A percentile compares a stretch with the other conserved stretches of the same genome.
These are phyloP conservation scores for Botrytis aclada DNA, from an alignment of 2,329 filamentous ascomycete species.

Conservation along the genomic window DNA sequence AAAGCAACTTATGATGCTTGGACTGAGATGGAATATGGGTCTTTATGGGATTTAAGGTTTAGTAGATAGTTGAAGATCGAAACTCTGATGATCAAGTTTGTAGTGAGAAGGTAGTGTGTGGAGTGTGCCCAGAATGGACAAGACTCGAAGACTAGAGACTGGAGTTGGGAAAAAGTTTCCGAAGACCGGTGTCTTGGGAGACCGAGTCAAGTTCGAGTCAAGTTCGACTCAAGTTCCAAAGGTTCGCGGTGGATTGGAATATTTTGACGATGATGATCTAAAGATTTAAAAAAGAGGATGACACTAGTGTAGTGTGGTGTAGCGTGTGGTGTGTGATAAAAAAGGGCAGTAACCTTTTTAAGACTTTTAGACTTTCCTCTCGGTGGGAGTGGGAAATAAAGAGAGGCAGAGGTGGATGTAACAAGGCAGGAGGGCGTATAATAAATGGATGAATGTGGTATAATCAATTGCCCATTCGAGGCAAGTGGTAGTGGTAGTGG, in stretches of 20 bases:
- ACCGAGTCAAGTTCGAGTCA: neutral
- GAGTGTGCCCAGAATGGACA: neutral
- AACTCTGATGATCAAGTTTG: neutral
- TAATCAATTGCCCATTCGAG: neutral
- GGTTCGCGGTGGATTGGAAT: neutral
- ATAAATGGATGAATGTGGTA: neutral
- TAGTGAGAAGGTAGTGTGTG: neutral
- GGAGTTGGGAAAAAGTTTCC: neutral
- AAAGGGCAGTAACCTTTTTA: neutral
- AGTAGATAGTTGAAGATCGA: neutral
- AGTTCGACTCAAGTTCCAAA: neutral
- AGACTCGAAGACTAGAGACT: neutral
- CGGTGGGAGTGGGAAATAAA: neutral
- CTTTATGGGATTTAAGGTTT: neutral
- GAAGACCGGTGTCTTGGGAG: neutral
- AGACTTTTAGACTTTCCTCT: no score
- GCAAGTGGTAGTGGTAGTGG: neutral
- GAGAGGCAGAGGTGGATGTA: neutral
- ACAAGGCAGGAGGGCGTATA: neutral
- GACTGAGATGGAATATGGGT: neutral
- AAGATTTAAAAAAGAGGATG: neutral
- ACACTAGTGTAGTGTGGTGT: neutral
- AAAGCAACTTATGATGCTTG: neutral
- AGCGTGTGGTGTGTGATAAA: neutral
- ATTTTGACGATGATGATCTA: neutral